These are phyloP conservation scores for Nidularia pulvinata DNA, from an alignment of 768 basidiomycete species.

Conservation along the genomic window DNA sequence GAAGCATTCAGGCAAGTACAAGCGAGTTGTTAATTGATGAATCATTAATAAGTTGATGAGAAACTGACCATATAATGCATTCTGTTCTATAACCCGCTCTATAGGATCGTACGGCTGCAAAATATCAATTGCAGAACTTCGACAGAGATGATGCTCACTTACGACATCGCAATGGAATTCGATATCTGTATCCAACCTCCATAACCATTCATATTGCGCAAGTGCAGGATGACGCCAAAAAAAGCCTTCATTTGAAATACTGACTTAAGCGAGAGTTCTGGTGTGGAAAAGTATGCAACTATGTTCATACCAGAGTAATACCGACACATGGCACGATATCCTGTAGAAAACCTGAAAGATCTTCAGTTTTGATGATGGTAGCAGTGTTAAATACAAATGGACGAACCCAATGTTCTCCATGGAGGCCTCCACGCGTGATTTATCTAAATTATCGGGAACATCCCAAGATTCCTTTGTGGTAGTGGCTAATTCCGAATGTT, in stretches of 20 bases:
- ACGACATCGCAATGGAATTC: conserved; percentile 27
- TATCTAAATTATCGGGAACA: conserved; percentile 16
- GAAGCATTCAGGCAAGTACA: too few species aligned
- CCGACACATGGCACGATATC: conserved; percentile 26
- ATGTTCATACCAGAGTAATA: conserved; percentile 20
- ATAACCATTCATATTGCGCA: conserved; percentile 22
- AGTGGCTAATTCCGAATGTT: conserved; percentile 6
- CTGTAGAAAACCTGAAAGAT: conserved; percentile 13
- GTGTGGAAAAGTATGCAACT: background rate
- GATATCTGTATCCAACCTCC: conserved; percentile 25
- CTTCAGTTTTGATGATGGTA: background rate
- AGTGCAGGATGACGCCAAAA: conserved; percentile 24
- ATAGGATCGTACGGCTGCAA: conserved; percentile 24
- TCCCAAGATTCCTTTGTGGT: conserved; percentile 19
- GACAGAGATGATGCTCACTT: conserved; percentile 1
- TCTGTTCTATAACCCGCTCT: conserved; percentile 14
- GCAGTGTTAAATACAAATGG: background rate
- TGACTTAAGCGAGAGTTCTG: background rate
- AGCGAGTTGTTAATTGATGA: background rate
- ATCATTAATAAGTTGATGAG: background rate
- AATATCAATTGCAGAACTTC: background rate
- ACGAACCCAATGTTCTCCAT: conserved; percentile 17
- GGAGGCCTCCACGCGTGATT: conserved; percentile 15
- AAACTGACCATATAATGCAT: conserved; percentile 20
- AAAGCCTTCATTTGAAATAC: conserved; percentile 12